phyloP scores from a whole-genome alignment of 495 filamentous ascomycete species.

The Podospora conica region DNA sequence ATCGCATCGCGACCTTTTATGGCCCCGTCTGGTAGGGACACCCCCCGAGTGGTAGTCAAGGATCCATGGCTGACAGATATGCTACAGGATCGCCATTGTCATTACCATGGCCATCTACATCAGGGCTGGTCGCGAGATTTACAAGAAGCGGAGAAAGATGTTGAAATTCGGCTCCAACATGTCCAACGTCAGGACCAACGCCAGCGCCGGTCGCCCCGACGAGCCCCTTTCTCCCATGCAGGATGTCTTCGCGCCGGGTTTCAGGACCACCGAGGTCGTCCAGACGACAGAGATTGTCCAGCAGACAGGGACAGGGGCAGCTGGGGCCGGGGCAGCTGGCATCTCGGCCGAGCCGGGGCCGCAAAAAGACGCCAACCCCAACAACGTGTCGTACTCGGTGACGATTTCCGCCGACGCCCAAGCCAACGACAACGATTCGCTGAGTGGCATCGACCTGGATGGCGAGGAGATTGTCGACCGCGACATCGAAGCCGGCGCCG shows the following conservation, averaged over 20 bases:
- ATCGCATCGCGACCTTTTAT: slow-evolving; percentile 74
- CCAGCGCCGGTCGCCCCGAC: slow-evolving; percentile 5
- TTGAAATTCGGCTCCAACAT: slow-evolving; percentile 37
- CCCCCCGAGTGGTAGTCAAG: neutral
- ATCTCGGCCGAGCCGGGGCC: neutral
- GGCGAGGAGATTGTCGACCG: neutral
- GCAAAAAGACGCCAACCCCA: slow-evolving; percentile 19
- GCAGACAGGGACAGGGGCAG: slow-evolving; percentile 4
- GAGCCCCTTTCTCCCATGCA: slow-evolving; percentile 10
- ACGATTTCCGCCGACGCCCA: slow-evolving; percentile 38
- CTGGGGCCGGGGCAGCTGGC: neutral
- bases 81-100: slow-evolving; percentile 52
- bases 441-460: slow-evolving; percentile 8
- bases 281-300: slow-evolving; percentile 39
- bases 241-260: slow-evolving; percentile 39
- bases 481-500: neutral
- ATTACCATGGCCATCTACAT: slow-evolving; percentile 70
- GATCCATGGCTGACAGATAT: neutral
- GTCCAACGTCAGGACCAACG: slow-evolving; percentile 11
- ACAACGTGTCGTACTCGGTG: slow-evolving; percentile 41
- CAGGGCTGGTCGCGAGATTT: slow-evolving; percentile 66
- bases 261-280: slow-evolving; percentile 55
- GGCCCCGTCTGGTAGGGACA: slow-evolving; percentile 66
- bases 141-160: slow-evolving; percentile 45
- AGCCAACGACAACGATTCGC: slow-evolving; percentile 14